Percentiles rank a stretch among this genome's conserved stretches.
Conservation (phyloP, 176 grass and related monocot genomes). For the Oryza officinalis region DNA sequence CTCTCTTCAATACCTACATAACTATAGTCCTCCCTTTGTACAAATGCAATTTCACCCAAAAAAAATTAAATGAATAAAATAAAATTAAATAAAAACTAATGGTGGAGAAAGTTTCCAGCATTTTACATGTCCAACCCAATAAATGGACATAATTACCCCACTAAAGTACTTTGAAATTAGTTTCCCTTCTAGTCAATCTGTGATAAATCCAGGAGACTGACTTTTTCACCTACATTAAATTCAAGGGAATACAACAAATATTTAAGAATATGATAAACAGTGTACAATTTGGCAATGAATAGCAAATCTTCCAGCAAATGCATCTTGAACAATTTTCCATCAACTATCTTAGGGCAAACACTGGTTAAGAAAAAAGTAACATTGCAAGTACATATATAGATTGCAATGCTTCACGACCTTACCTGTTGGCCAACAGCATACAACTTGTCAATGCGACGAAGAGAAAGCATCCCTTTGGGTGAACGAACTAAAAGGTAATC, state of each 20-base stretch:
- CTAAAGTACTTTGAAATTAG: background rate
- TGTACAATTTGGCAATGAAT: too few relatives aligned
- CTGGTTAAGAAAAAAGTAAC: conserved; percentile 3
- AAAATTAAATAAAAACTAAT: background rate
- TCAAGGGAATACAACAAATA: conserved; percentile 1
- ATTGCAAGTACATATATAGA: conserved; percentile 8
- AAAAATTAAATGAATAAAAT: background rate
- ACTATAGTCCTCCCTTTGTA: background rate
- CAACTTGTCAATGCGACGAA: conserved; percentile 79
- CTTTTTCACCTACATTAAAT: background rate
- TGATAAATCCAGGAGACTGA: background rate
- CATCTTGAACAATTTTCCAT: background rate
- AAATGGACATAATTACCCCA: conserved; percentile 13
- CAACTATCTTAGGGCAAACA: background rate
- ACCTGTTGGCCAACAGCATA: conserved; percentile 94
- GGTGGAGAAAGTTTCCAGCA: conserved; percentile 5
- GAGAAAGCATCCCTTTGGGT: conserved; percentile 79
- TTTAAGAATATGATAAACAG: background rate
- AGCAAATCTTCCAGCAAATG: background rate
- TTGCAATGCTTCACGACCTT: conserved; percentile 36
- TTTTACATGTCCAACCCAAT: conserved; percentile 16
- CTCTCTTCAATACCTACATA: too few relatives aligned
- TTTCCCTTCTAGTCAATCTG: background rate
- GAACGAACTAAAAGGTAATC: conserved; percentile 97
- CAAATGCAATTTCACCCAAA: background rate